Evolutionary conservation across 2,329 filamentous ascomycete genomes (phyloP).

Genomic region (Pseudogymnoascus sp.): DNA sequence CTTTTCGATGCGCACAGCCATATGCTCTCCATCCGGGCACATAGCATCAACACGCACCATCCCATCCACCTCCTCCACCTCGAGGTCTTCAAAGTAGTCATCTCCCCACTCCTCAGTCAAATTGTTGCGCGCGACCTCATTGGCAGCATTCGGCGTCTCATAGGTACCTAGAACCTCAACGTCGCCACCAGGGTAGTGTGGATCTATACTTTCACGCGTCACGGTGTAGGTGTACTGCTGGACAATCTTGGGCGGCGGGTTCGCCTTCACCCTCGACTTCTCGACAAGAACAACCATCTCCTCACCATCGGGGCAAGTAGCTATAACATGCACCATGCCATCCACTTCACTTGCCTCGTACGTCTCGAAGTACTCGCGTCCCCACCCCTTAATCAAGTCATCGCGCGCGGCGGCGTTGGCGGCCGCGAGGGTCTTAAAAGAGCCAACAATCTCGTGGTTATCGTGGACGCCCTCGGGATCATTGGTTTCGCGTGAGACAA

Average conservation of each 20-base stretch:
- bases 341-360: not conserved
- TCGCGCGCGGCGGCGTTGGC: not conserved
- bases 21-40: not conserved
- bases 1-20: not conserved
- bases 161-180: not conserved
- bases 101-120: not conserved
- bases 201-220: not conserved
- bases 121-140: not conserved
- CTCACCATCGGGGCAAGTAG: not conserved
- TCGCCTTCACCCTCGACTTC: not conserved
- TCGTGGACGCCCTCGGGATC: not conserved
- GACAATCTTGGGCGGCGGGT: not conserved
- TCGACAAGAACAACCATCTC: not conserved
- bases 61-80: not conserved
- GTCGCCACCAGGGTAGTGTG: not conserved
- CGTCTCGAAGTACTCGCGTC: not conserved
- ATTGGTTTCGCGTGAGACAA: not conserved
- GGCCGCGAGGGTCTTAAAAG: not conserved
- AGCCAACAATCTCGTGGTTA: not conserved
- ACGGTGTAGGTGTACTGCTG: not conserved
- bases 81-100: not conserved
- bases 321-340: not conserved
- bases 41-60: not conserved
- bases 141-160: not conserved
- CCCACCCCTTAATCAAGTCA: not conserved